phyloP scores from a whole-genome alignment of 2,329 filamentous ascomycete species.

The Aspergillus tubingensis region DNA sequence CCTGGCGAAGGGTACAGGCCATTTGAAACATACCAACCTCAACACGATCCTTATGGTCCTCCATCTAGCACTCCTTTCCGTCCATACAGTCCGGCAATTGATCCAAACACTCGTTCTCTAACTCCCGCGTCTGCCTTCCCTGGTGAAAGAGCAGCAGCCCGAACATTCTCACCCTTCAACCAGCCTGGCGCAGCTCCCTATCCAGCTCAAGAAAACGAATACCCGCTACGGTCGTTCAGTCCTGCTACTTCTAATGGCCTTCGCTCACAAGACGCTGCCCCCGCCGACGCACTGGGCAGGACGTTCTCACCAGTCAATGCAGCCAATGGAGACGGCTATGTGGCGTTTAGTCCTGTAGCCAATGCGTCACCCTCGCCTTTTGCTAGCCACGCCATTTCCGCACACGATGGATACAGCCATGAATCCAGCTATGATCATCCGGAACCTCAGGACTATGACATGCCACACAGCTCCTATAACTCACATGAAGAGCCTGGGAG shows the following conservation, averaged over 20 bases:
- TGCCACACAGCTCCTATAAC: too few relatives aligned
- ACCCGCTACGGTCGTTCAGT: conserved; percentile 20
- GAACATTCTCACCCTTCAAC: conserved; percentile 12
- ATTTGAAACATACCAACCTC: conserved; percentile 10
- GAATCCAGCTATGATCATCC: too few relatives aligned
- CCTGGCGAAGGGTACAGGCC: conserved; percentile 10
- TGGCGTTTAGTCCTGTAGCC: background rate
- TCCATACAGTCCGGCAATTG: conserved; percentile 22
- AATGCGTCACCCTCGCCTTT: too few relatives aligned
- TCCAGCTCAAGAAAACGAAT: conserved; percentile 15
- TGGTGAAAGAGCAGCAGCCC: conserved; percentile 9
- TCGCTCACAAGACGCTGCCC: conserved; percentile 16
- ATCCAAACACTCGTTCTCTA: conserved; percentile 23
- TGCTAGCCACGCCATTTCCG: too few relatives aligned
- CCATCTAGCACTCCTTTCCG: conserved; percentile 20
- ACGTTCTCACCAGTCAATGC: conserved; percentile 19
- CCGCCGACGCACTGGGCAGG: conserved; percentile 19
- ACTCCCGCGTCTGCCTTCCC: conserved; percentile 18
- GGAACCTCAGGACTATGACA: too few relatives aligned
- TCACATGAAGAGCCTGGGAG: background rate
- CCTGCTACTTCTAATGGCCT: conserved; percentile 14
- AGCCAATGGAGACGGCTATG: background rate
- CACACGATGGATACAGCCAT: too few relatives aligned
- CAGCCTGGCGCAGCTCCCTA: conserved; percentile 11
- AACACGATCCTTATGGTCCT: conserved; percentile 5